Percentiles rank a stretch among this genome's conserved stretches.
Conservation (phyloP, 169 alveolate species). For the Perkinsus olseni region DNA sequence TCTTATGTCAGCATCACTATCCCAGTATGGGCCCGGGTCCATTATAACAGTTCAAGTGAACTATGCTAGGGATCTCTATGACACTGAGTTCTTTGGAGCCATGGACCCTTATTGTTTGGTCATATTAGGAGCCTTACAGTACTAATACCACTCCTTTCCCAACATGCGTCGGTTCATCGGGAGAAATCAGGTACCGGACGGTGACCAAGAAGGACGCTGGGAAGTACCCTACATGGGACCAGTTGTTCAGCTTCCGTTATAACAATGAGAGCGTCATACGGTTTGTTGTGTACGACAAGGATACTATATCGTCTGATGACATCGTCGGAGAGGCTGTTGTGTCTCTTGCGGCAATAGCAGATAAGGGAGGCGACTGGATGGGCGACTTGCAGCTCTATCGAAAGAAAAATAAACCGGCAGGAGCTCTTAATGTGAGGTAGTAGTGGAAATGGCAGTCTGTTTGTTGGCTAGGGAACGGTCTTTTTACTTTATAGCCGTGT, state of each 20-base stretch:
- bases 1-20: background rate
- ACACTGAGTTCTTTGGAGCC: background rate
- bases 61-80: background rate
- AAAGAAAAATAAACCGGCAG: background rate
- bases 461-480: no score
- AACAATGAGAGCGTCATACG: background rate
- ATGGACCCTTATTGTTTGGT: background rate
- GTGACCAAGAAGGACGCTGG: background rate
- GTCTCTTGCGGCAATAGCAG: background rate
- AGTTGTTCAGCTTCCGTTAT: background rate
- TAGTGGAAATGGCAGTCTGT: no score
- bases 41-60: background rate
- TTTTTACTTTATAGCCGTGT: no score
- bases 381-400: background rate
- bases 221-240: background rate
- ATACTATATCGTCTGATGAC: background rate
- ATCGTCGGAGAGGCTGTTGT: background rate
- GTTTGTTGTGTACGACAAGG: background rate
- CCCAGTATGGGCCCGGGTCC: background rate
- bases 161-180: background rate
- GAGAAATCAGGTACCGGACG: background rate
- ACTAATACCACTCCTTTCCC: background rate
- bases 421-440: background rate
- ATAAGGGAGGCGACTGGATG: background rate
- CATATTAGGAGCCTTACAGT: background rate